Conservation (phyloP, 768 basidiomycete species). For the Mycena olivaceomarginata region DNA sequence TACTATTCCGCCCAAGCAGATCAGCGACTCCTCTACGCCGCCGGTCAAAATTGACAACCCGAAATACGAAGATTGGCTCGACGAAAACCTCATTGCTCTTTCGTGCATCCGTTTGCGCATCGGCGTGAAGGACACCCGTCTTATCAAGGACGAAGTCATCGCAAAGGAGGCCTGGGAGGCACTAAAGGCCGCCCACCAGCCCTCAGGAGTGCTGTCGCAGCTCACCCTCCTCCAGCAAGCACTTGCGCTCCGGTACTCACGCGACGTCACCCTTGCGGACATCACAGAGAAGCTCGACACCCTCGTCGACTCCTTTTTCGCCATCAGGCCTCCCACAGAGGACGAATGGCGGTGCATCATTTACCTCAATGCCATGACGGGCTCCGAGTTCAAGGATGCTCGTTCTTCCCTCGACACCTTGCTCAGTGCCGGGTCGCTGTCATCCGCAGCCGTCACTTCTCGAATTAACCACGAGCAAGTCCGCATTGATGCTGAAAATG, state of each 20-base stretch:
- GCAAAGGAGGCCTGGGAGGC: not conserved
- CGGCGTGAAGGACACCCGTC: not conserved
- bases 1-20: not conserved
- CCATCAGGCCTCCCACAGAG: constrained; percentile 12
- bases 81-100: not conserved
- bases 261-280: not conserved
- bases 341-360: constrained; percentile 19
- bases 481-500: too few species aligned
- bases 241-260: not conserved
- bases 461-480: too few species aligned
- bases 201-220: constrained; percentile 17
- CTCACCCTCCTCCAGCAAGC: constrained; percentile 25
- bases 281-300: constrained; percentile 9
- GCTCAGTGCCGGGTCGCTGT: too few species aligned
- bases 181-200: constrained; percentile 18
- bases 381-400: too few species aligned
- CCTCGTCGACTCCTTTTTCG: constrained; percentile 17
- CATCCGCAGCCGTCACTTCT: too few species aligned
- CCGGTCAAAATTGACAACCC: not conserved
- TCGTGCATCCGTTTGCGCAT: constrained; percentile 20
- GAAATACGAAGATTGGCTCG: not conserved
- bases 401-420: too few species aligned
- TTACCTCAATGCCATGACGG: too few species aligned
- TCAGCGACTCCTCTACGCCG: not conserved
- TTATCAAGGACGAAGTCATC: constrained; percentile 9